Base-by-base conservation (phyloP, 2,329 filamentous ascomycete genomes). In the Corynespora cassiicola region DNA sequence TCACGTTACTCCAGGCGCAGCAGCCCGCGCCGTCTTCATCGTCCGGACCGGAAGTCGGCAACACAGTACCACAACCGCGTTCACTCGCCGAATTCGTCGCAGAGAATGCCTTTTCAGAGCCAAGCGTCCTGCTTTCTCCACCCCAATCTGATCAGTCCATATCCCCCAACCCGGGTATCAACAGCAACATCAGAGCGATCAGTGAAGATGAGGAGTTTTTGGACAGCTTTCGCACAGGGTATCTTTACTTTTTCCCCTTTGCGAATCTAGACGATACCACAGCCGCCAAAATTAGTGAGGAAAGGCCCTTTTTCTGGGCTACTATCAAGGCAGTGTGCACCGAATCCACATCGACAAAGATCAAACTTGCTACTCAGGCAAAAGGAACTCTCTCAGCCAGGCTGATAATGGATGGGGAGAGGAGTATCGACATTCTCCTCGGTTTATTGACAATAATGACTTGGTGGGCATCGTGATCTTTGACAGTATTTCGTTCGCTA, bases 1-100 rank as follows among this genome's bases (percentile, higher is more conserved):
- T 63, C 4, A 44, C 55, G 1, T 23, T 66, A 12, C 49, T 65
- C 6, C 55, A 54, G n/a, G 47, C 49, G 4, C 50, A 56, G 22
- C 38, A 39, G 17, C 7, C 30, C n/a, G 30, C 26, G 17, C 12
- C 21, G 11, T 16, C 12, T 21, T 17, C 11, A 15, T 23, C 19
- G 11, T 10, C 21, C 4, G n/a, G n/a, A n/a, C n/a, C n/a, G n/a
- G n/a, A n/a, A n/a, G n/a, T n/a, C n/a, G n/a, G n/a, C n/a, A n/a
- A n/a, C n/a, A n/a, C n/a, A n/a, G n/a, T n/a, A n/a, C n/a, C n/a
- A n/a, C n/a, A n/a, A n/a, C n/a, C n/a, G n/a, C n/a, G n/a, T n/a
- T n/a, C n/a, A n/a, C n/a, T n/a, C n/a, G n/a, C n/a, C n/a, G n/a
- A n/a, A n/a, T n/a, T n/a, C n/a, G n/a, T n/a, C n/a, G n/a, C n/a